Conservation (phyloP, 495 filamentous ascomycete genomes). For the Tuber melanosporum region DNA sequence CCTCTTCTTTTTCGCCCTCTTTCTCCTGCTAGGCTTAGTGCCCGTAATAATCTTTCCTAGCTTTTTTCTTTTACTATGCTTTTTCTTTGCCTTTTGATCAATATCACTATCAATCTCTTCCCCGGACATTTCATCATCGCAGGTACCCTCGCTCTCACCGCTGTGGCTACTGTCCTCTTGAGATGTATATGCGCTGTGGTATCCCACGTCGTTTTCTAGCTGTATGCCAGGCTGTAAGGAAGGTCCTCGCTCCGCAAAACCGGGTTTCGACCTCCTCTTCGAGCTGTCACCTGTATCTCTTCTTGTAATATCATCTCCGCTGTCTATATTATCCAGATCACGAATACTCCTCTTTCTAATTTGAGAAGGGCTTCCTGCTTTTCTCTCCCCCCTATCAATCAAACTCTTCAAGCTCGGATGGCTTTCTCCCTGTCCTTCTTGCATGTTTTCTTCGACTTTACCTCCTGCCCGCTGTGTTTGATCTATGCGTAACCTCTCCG, state of each 20-base stretch:
- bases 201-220: slow-evolving; percentile 17
- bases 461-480: slow-evolving; percentile 7
- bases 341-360: slow-evolving; percentile 22
- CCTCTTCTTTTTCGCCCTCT: slow-evolving; percentile 28
- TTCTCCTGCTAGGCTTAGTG: slow-evolving; percentile 16
- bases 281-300: slow-evolving; percentile 5
- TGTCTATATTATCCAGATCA: slow-evolving; percentile 9
- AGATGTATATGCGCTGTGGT: slow-evolving; percentile 14
- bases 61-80: slow-evolving; percentile 37
- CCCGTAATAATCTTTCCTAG: slow-evolving; percentile 34
- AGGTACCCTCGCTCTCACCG: slow-evolving; percentile 27
- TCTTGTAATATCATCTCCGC: slow-evolving; percentile 12
- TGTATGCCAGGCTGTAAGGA: slow-evolving; percentile 13
- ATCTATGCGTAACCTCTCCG: slow-evolving; percentile 17
- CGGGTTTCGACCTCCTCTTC: slow-evolving; percentile 14
- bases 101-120: slow-evolving; percentile 16
- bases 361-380: slow-evolving; percentile 21
- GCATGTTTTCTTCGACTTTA: slow-evolving; percentile 13
- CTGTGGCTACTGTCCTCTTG: slow-evolving; percentile 31
- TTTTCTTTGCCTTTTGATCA: slow-evolving; percentile 24
- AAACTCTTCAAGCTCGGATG: slow-evolving; percentile 29
- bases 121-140: slow-evolving; percentile 15
- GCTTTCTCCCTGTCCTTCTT: slow-evolving; percentile 15
- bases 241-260: slow-evolving; percentile 13
- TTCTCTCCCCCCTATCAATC: slow-evolving; percentile 29